Evolutionary conservation across 352 stramenopile species (phyloP), one percentile per base, ranked within the genome.

Genomic region (Phytophthora aleatoria): DNA sequence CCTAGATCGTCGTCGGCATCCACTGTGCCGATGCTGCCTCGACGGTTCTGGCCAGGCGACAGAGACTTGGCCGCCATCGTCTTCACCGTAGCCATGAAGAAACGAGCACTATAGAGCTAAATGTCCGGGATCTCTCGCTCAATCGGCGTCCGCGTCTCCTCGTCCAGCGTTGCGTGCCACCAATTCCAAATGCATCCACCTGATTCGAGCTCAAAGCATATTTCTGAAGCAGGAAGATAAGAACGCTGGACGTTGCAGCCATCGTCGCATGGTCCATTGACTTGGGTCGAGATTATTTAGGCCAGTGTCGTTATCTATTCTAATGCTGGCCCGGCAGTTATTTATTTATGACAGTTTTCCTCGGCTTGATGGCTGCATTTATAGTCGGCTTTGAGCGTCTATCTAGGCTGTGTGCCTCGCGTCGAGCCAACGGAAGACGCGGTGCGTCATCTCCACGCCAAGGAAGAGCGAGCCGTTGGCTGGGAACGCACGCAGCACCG

Each of bases 381-480:
- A 54, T 36, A 55, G 33, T 56, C 54, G 47, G 31, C 20, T 20
- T 5, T 11, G 11, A 9, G 26, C 11, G 10, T 53, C 57, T 20
- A 26, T 30, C 62, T 74, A 71, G 60, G 48, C 49, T 24, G 61
- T 49, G 47, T 61, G 71, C 57, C 59, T 67, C 26, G 67, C 63
- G 45, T 89, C 81, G 12, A 81, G 50, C 77, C 77, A 91, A 31
- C 79, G 77, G 57, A 93, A 92, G 38, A 91, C 49, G 39, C 84
- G 86, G 61, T 95, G 84, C 16, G 87, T 93, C 83, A 94, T 92
- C 57, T 96, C 88, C 16, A 94, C 85, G n/a, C 90, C 90, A 2
- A 97, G 73, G 68, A 97, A 96, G 9, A 97, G 83, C 59, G 87
- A 92, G 20, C 88, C 90, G 57, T 97, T 96, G 39, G 88, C 89